Percentiles rank a stretch among this genome's conserved stretches.
Evolutionary conservation across 2,329 filamentous ascomycete species (phyloP).

Genomic region (Epichloe sylvatica): DNA sequence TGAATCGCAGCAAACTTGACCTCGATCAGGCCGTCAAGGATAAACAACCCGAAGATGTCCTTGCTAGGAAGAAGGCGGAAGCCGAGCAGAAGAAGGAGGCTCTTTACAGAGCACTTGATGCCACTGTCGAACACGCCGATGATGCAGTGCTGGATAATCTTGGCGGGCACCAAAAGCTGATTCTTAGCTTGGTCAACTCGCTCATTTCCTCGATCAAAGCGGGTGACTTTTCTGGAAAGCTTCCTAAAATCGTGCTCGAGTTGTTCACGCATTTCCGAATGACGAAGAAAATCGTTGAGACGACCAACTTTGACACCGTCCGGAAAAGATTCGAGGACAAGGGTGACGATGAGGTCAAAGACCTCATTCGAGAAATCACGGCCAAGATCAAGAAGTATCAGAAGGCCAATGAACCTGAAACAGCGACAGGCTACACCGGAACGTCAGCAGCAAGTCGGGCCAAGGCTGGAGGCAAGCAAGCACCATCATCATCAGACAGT

Average conservation of each 20-base stretch:
- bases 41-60: conserved; percentile 22
- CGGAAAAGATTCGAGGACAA: conserved; percentile 47
- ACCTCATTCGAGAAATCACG: conserved; percentile 45
- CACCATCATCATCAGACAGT: conserved; percentile 9
- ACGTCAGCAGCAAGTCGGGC: conserved; percentile 26
- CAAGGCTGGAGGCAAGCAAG: conserved; percentile 19
- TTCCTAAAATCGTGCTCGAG: conserved; percentile 42
- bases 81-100: conserved; percentile 32
- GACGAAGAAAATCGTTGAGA: conserved; percentile 46
- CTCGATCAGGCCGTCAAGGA: conserved; percentile 30
- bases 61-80: conserved; percentile 25
- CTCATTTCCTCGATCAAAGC: conserved; percentile 40
- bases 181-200: conserved; percentile 39
- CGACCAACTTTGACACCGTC: conserved; percentile 52
- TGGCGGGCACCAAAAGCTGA: conserved; percentile 42
- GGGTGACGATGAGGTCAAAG: conserved; percentile 50
- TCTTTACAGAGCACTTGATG: conserved; percentile 37
- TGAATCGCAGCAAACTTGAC: conserved; percentile 33
- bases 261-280: conserved; percentile 50
- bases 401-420: conserved; percentile 20
- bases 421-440: conserved; percentile 24
- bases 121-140: conserved; percentile 40
- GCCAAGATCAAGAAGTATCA: conserved; percentile 28
- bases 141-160: conserved; percentile 42
- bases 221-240: conserved; percentile 36